Conservation (phyloP, 176 grass and related monocot genomes). For the Elaeis guineensis region DNA sequence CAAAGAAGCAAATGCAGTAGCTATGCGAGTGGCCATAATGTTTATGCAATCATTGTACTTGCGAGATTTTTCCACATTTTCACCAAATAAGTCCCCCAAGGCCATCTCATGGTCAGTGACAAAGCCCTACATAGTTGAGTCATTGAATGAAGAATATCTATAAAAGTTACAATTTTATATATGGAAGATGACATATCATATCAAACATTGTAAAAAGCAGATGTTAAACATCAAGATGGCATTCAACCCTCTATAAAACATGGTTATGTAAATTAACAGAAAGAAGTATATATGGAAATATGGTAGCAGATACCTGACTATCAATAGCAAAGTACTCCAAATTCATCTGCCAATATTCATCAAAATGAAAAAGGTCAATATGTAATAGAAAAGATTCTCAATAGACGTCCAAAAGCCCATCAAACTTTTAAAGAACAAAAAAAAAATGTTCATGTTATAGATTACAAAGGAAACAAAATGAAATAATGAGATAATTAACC, state of each 20-base stretch:
- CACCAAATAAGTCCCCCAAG: constrained; percentile 57
- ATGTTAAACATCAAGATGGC: no score
- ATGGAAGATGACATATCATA: no score
- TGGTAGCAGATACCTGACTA: constrained; percentile 58
- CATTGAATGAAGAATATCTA: constrained; percentile 10
- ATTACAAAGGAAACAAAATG: no score
- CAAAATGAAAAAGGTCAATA: neutral
- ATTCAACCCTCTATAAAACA: no score
- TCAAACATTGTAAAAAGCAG: no score
- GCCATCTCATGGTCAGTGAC: constrained; percentile 90
- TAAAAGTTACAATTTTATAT: neutral
- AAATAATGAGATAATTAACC: constrained; percentile 33
- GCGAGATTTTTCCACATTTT: constrained; percentile 44
- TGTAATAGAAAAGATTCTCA: no score
- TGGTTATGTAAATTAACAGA: no score
- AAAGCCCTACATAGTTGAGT: constrained; percentile 49
- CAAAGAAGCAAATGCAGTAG: constrained; percentile 85
- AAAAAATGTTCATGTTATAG: no score
- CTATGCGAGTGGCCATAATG: constrained; percentile 72
- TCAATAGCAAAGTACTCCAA: constrained; percentile 96
- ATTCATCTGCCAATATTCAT: constrained; percentile 77
- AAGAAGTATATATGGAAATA: no score
- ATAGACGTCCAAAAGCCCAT: no score
- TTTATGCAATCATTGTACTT: constrained; percentile 60
- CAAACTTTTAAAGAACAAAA: no score